Percentiles rank a stretch among this genome's conserved stretches.
Conservation (phyloP, 139 green algal genomes). For the Diplosphaera chodatii region DNA sequence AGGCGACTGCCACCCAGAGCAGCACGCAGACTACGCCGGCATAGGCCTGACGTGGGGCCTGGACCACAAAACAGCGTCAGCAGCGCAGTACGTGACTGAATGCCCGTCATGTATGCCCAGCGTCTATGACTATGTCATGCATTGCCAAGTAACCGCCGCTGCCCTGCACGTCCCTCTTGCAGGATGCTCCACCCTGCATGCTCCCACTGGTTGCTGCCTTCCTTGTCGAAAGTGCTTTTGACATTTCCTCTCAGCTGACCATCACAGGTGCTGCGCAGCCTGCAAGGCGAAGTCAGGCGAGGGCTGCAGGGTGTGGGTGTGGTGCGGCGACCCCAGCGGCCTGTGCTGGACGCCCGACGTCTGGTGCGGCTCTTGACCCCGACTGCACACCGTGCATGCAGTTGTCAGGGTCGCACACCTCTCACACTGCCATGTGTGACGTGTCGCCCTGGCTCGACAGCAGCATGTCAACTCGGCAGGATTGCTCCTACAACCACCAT, state of each 20-base stretch:
- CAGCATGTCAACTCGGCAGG: no score
- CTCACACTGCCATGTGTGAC: background rate
- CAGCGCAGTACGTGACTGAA: slow-evolving; percentile 15
- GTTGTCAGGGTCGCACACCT: background rate
- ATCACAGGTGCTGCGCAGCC: slow-evolving; percentile 31
- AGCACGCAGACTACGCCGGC: slow-evolving; percentile 16
- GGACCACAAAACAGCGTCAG: slow-evolving; percentile 25
- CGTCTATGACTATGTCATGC: no score
- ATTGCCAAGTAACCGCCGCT: no score
- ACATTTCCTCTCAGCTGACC: no score
- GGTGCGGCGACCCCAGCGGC: slow-evolving; percentile 21
- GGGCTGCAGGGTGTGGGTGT: slow-evolving; percentile 39
- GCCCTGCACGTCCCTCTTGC: no score
- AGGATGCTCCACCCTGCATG: no score
- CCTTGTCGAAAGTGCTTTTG: no score
- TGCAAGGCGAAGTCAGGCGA: slow-evolving; percentile 28
- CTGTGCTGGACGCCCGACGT: slow-evolving; percentile 18
- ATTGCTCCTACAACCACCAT: no score
- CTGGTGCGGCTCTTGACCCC: background rate
- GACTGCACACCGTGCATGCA: background rate
- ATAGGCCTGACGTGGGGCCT: slow-evolving; percentile 24
- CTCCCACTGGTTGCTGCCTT: slow-evolving; percentile 20
- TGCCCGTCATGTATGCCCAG: no score
- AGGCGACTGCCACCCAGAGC: background rate
- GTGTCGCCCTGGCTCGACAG: background rate